Base-by-base conservation (phyloP, 169 alveolate genomes). In the Cryptosporidium meleagridis region DNA sequence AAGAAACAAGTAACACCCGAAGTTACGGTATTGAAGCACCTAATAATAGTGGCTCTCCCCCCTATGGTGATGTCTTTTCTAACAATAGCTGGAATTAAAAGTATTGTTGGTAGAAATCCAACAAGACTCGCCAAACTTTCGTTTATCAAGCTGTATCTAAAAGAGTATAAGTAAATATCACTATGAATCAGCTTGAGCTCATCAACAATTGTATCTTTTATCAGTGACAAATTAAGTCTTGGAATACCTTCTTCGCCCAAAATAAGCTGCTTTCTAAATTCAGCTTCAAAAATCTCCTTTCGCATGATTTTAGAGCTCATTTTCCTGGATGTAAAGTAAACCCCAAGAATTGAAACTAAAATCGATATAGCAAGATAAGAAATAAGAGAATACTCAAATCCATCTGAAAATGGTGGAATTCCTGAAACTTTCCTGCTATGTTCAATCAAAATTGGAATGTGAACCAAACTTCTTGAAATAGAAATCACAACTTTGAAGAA, bases 81-180 rank as follows among this genome's bases (percentile, higher is more conserved):
- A 26, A 55, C 18, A n/a, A 75, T 75, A 3, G 87, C 58, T 21
- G 87, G 89, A 48, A 80, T 45, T 16, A 80, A 70, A 18, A 80
- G 18, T 37, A 62, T 48, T 0, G 89, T 41, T 12, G 89, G 89
- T 67, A 80, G 45, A 23, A 48, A 62, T 16, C 10, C 18, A 8
- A 62, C 44, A 3, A 80, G 8, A 18, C 23, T 35, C 41, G 12
- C 4, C 26, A 65, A 51, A 39, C 69, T 23, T 29, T 33, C 75
- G 18, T 69, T 62, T 0, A 53, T 33, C 5, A 80, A 39, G 62
- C 65, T 31, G 70, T 62, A 62, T 44, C 67, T 37, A 14, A 80
- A 21, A 21, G 59, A 33, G 68, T n/a, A 26, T 26, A 62, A 18
- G 33, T 80, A 80, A 41, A 80, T 44, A 18, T 80, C 67, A 41